A percentile compares a stretch with the other conserved stretches of the same genome.
Evolutionary conservation across 208 protist genomes (phyloP).

Genomic region (Crithidia acanthocephali): DNA sequence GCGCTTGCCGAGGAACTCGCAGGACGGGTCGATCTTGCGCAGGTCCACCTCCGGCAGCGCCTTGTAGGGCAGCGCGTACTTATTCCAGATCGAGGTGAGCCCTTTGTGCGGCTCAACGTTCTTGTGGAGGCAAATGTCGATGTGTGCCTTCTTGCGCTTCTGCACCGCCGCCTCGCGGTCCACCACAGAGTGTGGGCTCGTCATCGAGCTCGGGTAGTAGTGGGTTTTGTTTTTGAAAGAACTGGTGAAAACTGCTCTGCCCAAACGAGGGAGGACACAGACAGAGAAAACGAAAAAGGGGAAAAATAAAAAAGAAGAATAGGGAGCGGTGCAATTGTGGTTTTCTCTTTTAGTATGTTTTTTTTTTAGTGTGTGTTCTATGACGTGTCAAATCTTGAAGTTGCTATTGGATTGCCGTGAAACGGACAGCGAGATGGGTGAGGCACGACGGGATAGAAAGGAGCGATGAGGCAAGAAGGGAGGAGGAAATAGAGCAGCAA

Average conservation of each 20-base stretch:
- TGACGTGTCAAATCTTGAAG: conserved; percentile 8
- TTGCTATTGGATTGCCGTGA: not conserved
- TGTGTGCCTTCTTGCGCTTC: conserved; percentile 91
- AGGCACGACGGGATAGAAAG: not conserved
- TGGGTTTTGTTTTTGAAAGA: too few species aligned
- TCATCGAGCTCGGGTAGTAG: conserved; percentile 4
- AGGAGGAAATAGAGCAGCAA: too few species aligned
- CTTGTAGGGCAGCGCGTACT: conserved; percentile 87
- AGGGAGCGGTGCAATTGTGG: too few species aligned
- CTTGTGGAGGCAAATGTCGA: conserved; percentile 87
- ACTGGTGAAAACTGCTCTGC: too few species aligned
- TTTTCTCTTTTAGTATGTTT: not conserved
- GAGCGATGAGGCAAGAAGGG: too few species aligned
- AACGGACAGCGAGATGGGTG: not conserved
- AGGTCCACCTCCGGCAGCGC: conserved; percentile 89
- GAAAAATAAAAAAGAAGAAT: not conserved
- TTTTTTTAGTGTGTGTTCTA: not conserved
- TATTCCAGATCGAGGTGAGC: conserved; percentile 65
- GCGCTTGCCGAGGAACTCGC: conserved; percentile 70
- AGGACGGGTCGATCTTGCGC: conserved; percentile 73
- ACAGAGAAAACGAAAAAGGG: not conserved
- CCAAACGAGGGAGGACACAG: too few species aligned
- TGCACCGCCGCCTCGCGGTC: conserved; percentile 78
- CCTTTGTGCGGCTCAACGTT: conserved; percentile 87
- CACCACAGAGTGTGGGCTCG: not conserved